phyloP scores from a whole-genome alignment of 2,329 filamentous ascomycete species.

The Calonectria pseudoreteaudii region DNA sequence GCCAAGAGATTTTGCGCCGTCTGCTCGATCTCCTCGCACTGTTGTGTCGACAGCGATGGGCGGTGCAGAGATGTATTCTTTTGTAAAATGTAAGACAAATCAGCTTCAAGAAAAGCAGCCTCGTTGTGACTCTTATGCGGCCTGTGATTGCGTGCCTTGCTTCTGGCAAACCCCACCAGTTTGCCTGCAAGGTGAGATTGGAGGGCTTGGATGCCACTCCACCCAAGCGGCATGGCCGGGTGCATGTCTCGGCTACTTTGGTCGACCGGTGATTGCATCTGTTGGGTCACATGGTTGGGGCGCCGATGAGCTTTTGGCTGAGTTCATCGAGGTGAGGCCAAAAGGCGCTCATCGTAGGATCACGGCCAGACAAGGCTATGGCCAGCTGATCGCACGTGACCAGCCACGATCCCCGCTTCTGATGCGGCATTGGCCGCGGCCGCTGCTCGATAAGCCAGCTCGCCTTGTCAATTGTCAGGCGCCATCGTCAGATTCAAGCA shows the following conservation, averaged over 20 bases:
- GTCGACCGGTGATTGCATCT: not conserved
- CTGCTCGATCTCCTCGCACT: not conserved
- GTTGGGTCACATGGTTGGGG: not conserved
- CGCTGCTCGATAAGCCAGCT: not conserved
- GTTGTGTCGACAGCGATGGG: not conserved
- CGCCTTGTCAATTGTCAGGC: not conserved
- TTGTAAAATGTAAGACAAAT: not conserved
- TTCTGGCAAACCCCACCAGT: not conserved
- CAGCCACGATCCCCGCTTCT: not conserved
- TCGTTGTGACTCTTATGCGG: not conserved
- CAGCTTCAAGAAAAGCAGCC: not conserved
- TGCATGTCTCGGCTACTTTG: too few species aligned
- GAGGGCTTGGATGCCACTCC: not conserved
- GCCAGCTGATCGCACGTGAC: not conserved
- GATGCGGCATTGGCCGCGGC: not conserved
- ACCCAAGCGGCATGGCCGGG: not conserved
- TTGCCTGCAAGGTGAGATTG: slow-evolving; percentile 1
- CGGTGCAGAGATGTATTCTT: not conserved
- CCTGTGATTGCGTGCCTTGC: not conserved
- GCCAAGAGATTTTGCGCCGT: not conserved
- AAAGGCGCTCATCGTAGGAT: not conserved
- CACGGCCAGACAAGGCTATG: not conserved
- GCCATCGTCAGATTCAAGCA: not conserved
- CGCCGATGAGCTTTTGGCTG: not conserved
- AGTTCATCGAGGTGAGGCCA: not conserved